These are phyloP conservation scores for Erodium trifolium DNA, from an alignment of 441 rosid genomes.

Conservation along the genomic window DNA sequence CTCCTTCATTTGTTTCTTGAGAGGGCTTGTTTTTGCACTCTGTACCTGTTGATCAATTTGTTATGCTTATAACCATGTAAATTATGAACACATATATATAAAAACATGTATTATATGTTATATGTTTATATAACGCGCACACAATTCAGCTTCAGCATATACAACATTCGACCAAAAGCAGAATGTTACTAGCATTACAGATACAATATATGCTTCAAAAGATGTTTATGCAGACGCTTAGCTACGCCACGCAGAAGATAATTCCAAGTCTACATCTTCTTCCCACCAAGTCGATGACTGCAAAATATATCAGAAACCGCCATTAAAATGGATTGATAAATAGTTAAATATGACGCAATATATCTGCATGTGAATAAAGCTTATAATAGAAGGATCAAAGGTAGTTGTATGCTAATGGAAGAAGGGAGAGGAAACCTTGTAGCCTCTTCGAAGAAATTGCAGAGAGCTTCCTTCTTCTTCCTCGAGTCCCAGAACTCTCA, in stretches of 20 bases:
- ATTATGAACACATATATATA: no score
- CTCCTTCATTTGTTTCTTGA: background rate
- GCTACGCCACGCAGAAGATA: constrained; percentile 79
- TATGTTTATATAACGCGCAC: background rate
- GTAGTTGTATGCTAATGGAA: background rate
- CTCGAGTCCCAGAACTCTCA: constrained; percentile 81
- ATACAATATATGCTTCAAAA: no score
- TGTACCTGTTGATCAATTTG: background rate
- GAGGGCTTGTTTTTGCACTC: background rate
- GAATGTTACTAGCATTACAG: no score
- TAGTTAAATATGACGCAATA: background rate
- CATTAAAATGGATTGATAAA: background rate
- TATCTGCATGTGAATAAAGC: no score
- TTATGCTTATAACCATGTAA: no score
- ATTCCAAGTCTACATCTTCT: constrained; percentile 73
- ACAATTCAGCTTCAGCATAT: no score
- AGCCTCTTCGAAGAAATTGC: constrained; percentile 84
- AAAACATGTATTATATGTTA: background rate
- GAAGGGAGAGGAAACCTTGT: constrained; percentile 44
- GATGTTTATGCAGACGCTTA: constrained; percentile 23
- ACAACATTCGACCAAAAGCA: no score
- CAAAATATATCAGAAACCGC: constrained; percentile 14
- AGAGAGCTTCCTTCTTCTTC: constrained; percentile 90
- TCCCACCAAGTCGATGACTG: constrained; percentile 96
- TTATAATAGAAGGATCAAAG: background rate